Conservation (phyloP, 306 rosid species). For the Macrotyloma uniflorum region DNA sequence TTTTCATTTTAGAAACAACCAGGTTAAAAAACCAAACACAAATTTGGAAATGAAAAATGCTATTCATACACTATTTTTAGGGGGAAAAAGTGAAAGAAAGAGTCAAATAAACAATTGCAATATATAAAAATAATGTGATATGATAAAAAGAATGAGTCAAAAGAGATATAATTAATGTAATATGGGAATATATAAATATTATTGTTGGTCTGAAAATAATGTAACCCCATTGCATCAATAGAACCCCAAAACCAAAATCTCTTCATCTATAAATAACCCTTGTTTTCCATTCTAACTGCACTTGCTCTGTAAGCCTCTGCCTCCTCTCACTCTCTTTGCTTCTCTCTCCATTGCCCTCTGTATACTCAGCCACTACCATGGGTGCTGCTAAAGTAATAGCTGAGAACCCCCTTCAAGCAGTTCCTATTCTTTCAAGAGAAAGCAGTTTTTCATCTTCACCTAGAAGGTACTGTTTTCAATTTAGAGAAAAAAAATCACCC, state of each 20-base stretch:
- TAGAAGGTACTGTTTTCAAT: conserved; percentile 53
- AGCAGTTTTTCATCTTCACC: conserved; percentile 41
- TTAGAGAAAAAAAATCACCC: not conserved
- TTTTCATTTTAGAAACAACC: not conserved
- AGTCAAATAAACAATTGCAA: too few relatives aligned
- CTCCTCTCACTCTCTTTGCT: not conserved
- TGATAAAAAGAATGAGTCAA: not conserved
- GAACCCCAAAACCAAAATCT: not conserved
- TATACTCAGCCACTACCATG: conserved; percentile 40
- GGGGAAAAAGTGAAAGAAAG: not conserved
- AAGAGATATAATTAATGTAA: not conserved
- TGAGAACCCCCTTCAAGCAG: conserved; percentile 57
- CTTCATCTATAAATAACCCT: conserved; percentile 27
- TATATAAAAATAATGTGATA: not conserved
- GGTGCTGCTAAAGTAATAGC: conserved; percentile 64
- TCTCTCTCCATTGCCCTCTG: not conserved
- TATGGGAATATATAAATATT: not conserved
- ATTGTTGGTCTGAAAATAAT: not conserved
- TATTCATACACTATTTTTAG: not conserved
- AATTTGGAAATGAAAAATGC: not conserved
- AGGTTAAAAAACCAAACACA: not conserved
- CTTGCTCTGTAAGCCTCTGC: not conserved
- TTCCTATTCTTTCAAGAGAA: conserved; percentile 55
- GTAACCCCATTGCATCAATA: not conserved
- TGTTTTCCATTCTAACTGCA: not conserved